Conservation (phyloP, 257 asterid genomes). For the Rauvolfia tetraphylla region DNA sequence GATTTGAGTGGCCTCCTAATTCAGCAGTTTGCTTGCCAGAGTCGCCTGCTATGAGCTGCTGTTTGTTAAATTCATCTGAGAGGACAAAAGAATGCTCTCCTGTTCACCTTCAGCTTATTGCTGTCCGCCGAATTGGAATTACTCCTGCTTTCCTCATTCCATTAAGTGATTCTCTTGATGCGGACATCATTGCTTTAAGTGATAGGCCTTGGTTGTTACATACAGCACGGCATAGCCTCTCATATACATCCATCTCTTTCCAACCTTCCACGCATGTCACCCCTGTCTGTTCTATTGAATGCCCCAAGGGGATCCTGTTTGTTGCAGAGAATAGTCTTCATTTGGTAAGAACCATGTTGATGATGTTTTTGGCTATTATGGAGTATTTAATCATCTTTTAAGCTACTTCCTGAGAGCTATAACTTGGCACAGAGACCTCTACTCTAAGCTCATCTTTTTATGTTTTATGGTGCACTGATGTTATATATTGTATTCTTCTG, state of each 20-base stretch:
- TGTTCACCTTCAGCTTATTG: constrained; percentile 76
- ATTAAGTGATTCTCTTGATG: constrained; percentile 68
- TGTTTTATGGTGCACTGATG: not conserved
- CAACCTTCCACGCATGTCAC: constrained; percentile 95
- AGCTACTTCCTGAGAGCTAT: not conserved
- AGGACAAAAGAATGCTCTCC: constrained; percentile 43
- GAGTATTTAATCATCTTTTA: not conserved
- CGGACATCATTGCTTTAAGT: constrained; percentile 91
- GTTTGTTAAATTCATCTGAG: constrained; percentile 39
- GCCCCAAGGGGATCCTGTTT: constrained; percentile 88
- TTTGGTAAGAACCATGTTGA: constrained; percentile 52
- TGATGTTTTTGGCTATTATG: not conserved
- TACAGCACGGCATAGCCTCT: constrained; percentile 94
- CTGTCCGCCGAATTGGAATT: constrained; percentile 93
- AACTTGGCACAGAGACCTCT: not conserved
- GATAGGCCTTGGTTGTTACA: constrained; percentile 99
- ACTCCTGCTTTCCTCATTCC: constrained; percentile 94
- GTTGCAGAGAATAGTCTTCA: constrained; percentile 96
- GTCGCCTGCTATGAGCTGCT: constrained; percentile 38
- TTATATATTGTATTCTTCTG: not conserved
- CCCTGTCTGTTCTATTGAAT: constrained; percentile 82
- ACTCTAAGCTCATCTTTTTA: not conserved
- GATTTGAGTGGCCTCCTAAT: constrained; percentile 92
- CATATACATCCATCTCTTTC: constrained; percentile 88
- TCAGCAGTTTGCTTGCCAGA: constrained; percentile 34